phyloP scores from a whole-genome alignment of 768 basidiomycete genomes.

The Xerocomellus dryophilus region DNA sequence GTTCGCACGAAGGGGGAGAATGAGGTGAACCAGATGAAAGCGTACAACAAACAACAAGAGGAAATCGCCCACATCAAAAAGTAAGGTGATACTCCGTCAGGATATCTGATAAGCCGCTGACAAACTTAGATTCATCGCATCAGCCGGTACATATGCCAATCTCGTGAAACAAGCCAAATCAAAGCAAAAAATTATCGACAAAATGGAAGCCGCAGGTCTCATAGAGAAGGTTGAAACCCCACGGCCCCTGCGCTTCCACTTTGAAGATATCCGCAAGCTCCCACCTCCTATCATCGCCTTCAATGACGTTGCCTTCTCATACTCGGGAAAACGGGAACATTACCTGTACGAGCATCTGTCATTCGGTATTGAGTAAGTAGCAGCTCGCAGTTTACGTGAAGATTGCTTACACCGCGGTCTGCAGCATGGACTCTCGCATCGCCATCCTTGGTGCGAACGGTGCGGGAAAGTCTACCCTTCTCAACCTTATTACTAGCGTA shows the following conservation, averaged over 20 bases:
- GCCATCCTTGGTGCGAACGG: constrained; percentile 97
- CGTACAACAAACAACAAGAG: constrained; percentile 96
- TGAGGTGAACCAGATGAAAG: constrained; percentile 99
- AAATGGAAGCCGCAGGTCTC: constrained; percentile 99
- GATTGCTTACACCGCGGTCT: constrained; percentile 1
- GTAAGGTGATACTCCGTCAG: constrained; percentile 40
- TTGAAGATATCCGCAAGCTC: constrained; percentile 89
- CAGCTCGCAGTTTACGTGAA: not conserved
- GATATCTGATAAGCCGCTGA: constrained; percentile 7
- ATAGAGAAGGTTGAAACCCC: constrained; percentile 84
- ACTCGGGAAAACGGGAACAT: constrained; percentile 85
- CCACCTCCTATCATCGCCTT: constrained; percentile 98
- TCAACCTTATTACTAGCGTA: constrained; percentile 82
- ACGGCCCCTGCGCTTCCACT: constrained; percentile 85
- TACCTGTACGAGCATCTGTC: constrained; percentile 85
- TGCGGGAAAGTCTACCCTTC: constrained; percentile 88
- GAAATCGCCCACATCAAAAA: constrained; percentile 99
- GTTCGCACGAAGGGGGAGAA: constrained; percentile 96
- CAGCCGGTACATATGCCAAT: constrained; percentile 99
- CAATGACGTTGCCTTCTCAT: constrained; percentile 90
- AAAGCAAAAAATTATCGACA: constrained; percentile 99
- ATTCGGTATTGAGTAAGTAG: constrained; percentile 95
- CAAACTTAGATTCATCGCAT: constrained; percentile 81
- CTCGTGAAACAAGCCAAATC: constrained; percentile 98
- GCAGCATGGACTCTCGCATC: constrained; percentile 88